Percentiles rank a stretch among this genome's conserved stretches.
Conservation (phyloP, 441 rosid genomes). For the Populus hybrid region DNA sequence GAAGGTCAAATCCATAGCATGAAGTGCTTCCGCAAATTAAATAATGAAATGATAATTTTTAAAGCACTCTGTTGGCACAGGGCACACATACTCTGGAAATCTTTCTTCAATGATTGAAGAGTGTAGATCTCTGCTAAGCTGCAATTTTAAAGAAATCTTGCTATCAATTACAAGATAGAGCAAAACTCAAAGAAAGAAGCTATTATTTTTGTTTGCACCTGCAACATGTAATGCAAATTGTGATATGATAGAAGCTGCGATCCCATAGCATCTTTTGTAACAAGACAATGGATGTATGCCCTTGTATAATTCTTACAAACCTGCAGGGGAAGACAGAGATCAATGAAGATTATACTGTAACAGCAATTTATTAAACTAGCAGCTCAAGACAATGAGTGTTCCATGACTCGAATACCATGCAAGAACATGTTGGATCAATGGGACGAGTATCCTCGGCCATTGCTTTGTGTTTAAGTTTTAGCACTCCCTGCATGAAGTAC, state of each 20-base stretch:
- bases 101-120: slow-evolving; percentile 51
- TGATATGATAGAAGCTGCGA: slow-evolving; percentile 79
- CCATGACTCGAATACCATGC: slow-evolving; percentile 49
- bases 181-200: slow-evolving; percentile 10
- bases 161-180: slow-evolving; percentile 11
- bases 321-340: slow-evolving; percentile 30
- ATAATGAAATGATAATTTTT: neutral
- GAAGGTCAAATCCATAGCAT: neutral
- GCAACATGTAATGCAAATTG: slow-evolving; percentile 68
- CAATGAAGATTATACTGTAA: neutral
- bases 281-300: slow-evolving; percentile 74
- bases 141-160: slow-evolving; percentile 22
- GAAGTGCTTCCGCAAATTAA: neutral
- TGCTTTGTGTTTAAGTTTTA: slow-evolving; percentile 62
- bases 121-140: slow-evolving; percentile 76
- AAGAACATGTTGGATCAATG: slow-evolving; percentile 60
- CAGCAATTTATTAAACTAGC: slow-evolving; percentile 2
- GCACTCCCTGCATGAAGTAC: slow-evolving; percentile 52
- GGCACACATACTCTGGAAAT: slow-evolving; percentile 57
- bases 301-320: slow-evolving; percentile 78
- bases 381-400: slow-evolving; percentile 1
- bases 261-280: slow-evolving; percentile 82
- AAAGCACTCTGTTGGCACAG: neutral
- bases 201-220: slow-evolving; percentile 29
- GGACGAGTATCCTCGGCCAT: slow-evolving; percentile 69